Evolutionary conservation across 116 monocot genomes (phyloP), one percentile per base, ranked within the genome.

Genomic region (Dioscorea cayenensis): DNA sequence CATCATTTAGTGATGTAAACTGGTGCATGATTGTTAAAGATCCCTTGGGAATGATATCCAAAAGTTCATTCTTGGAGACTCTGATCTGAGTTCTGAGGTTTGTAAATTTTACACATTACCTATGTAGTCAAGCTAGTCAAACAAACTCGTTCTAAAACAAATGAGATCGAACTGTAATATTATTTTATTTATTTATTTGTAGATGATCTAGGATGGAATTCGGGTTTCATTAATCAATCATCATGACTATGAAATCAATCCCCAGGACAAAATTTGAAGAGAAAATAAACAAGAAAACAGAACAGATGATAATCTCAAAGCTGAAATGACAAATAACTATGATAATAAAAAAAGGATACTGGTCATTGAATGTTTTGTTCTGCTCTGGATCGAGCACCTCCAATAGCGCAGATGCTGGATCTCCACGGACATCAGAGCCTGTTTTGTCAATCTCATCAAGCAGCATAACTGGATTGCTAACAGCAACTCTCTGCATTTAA

Each of bases 321-420:
- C 16, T 19, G n/a, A 16, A 55, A n/a, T 2, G 32, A 4, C 32
- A 32, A 32, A 32, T 32, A 32, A 32, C 32, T 32, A 32, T 67
- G 2, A 66, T 51, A 60, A 66, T 51, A 60, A 62, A 55, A 4
- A 13, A 51, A 60, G 92, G 90, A 92, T 97, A 97, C 93, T 99
- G 99, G 72, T 99, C 99, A 66, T 84, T 99, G 74, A 99, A 99
- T 71, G 91, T 75, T 73, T 82, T 90, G 68, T 99, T 99, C 73
- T 99, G 99, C 76, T 99, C 99, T 13, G 99, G 91, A 66, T 99
- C 99, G 78, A 99, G 91, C 82, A 99, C 99, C 79, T 99, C 99
- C 65, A 99, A 73, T 28, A 99, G 75, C 29, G 99, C 99, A 49
- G 99, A 90, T 60, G 94, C 90, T 68, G 99, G 99, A 79, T 99